Base-by-base conservation (phyloP, 192 early-diverging fungal species). In the Spizellomyces punctatus region DNA sequence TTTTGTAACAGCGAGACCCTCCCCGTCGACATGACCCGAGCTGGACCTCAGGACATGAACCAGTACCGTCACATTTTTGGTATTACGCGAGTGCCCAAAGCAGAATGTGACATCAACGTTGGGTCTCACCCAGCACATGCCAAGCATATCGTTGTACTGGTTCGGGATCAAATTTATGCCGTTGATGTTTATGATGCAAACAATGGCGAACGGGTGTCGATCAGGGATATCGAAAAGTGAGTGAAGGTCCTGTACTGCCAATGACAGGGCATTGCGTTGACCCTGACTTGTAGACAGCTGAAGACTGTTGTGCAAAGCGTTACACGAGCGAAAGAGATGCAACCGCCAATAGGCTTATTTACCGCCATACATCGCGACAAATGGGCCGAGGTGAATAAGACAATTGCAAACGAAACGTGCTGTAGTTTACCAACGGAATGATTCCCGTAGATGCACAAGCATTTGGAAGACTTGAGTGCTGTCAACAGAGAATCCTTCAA, bases 41-140 rank as follows among this genome's bases (percentile, higher is more conserved):
- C 77, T 1, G 88, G 91, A 5, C 83, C 91, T 10, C 77, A 89
- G 45, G 93, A 93, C 74, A 95, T 96, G 94, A 70, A 91, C 76
- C 95, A 96, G 78, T 96, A 95, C 76, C 81, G 83, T 36, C 74
- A 88, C 46, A 63, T 91, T 8, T 91, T 93, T 74, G 93, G 92
- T 6, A 81, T 91, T 58, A 94, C 93, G 6, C 87, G 95, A 50
- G 89, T 95, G 42, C 95, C 95, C 12, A 83, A 88, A 63, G 81
- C 81, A 52, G 86, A 82, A 58, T 91, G 91, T 61, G 95, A 96
- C 73, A 80, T 84, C 48, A 77, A 92, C 6, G 81, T 83, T 8
- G 81, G 88, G 64, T 58, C 77, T 0, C 75, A 81, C 60, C 81
- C 87, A 27, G 78, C 82, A 10, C 58, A 76, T 3, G 63, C 79